Evolutionary conservation across 176 grass and related monocot species (phyloP).

Genomic region (Oryza australiensis): DNA sequence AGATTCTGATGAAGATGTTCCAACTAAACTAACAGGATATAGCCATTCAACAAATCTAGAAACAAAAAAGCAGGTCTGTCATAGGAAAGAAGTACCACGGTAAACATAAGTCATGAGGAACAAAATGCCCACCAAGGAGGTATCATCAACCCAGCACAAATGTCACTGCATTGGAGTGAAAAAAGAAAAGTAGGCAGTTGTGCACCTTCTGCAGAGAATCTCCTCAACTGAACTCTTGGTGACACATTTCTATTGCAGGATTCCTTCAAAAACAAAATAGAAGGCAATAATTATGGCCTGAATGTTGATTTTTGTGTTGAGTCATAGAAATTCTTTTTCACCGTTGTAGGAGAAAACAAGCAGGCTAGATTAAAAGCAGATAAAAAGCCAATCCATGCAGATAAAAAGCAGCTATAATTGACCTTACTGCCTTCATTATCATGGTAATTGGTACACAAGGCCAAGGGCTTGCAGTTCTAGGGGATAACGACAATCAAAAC

Average conservation of each 20-base stretch:
- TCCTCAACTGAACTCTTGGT: background rate
- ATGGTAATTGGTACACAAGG: too few relatives aligned
- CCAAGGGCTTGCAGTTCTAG: too few relatives aligned
- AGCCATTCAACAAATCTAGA: too few relatives aligned
- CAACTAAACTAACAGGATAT: background rate
- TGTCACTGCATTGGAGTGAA: background rate
- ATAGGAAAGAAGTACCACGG: background rate
- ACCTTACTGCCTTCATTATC: too few relatives aligned
- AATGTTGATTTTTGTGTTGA: background rate
- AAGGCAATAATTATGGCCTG: background rate
- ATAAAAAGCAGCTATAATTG: too few relatives aligned
- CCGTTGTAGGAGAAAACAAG: background rate
- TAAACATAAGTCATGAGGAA: background rate
- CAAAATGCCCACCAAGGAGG: background rate
- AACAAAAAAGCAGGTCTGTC: too few relatives aligned
- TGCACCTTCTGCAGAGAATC: slow-evolving; percentile 15
- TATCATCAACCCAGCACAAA: background rate
- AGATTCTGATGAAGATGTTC: background rate
- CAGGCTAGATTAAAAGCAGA: background rate
- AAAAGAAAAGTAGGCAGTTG: background rate
- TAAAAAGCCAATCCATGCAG: too few relatives aligned
- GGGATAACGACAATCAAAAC: too few relatives aligned
- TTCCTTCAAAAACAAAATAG: slow-evolving; percentile 1
- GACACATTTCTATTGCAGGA: background rate
- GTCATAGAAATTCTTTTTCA: background rate